phyloP scores from a whole-genome alignment of 2,329 filamentous ascomycete genomes.

The Cladosporium austrohemisphaericum region DNA sequence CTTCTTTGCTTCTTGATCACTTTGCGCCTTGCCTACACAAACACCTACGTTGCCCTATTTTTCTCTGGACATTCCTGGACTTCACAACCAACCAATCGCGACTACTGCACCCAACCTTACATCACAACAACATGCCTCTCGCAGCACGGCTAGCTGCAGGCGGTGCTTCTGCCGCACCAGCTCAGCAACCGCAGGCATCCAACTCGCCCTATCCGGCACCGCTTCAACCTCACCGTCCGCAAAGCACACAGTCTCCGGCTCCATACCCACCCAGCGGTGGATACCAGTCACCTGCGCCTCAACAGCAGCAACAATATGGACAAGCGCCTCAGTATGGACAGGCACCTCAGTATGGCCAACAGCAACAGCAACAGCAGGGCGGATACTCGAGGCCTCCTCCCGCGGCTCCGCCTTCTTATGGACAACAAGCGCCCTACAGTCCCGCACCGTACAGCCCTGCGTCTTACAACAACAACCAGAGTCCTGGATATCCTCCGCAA shows the following conservation, averaged over 20 bases:
- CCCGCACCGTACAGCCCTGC: conserved; percentile 25
- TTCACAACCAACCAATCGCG: not conserved
- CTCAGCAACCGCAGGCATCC: conserved; percentile 28
- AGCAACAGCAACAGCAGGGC: conserved; percentile 11
- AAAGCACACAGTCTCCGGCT: conserved; percentile 31
- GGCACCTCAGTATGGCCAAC: conserved; percentile 20
- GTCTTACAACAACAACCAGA: conserved; percentile 31
- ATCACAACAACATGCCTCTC: conserved; percentile 24
- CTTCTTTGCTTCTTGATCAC: not conserved
- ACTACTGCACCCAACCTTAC: not conserved
- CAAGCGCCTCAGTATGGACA: conserved; percentile 14
- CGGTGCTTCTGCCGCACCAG: conserved; percentile 31
- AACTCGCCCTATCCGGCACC: conserved; percentile 42
- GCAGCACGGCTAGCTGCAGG: conserved; percentile 29
- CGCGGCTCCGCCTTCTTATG: conserved; percentile 16
- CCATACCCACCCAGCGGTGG: conserved; percentile 21
- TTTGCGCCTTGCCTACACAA: conserved; percentile 17
- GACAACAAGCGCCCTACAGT: conserved; percentile 21
- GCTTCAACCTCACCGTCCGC: conserved; percentile 23
- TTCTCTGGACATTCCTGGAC: conserved; percentile 11
- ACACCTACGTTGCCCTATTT: conserved; percentile 20
- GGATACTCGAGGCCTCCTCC: conserved; percentile 34
- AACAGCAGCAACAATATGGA: too few relatives aligned
- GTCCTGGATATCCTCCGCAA: conserved; percentile 24
- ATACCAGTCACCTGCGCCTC: conserved; percentile 20